Evolutionary conservation across 202 grass and related monocot species (phyloP).

Genomic region (Schoenoplectus tabernaemontani): DNA sequence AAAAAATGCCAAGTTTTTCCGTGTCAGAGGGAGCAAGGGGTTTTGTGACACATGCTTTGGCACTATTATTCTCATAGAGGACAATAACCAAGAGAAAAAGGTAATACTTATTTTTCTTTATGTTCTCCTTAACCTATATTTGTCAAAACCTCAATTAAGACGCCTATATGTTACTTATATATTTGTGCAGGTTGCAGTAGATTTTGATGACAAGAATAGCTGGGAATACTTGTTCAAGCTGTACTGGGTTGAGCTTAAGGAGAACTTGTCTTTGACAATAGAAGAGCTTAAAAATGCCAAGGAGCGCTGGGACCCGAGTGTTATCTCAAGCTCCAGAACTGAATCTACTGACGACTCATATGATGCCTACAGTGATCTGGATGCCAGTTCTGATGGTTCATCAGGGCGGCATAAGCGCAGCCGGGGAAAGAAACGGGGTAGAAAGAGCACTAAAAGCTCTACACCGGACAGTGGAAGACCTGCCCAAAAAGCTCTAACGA

Average conservation of each 20-base stretch:
- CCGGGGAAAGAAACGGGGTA: constrained; percentile 48
- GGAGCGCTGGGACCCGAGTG: constrained; percentile 47
- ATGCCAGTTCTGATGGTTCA: constrained; percentile 73
- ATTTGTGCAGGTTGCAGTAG: constrained; percentile 58
- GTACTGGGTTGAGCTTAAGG: constrained; percentile 87
- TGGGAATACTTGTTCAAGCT: constrained; percentile 99
- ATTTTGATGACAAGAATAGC: constrained; percentile 89
- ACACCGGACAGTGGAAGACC: not conserved
- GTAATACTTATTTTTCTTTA: constrained; percentile 29
- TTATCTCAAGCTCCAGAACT: constrained; percentile 38
- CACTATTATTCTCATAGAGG: constrained; percentile 87
- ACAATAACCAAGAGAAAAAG: constrained; percentile 31
- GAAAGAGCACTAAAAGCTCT: constrained; percentile 34
- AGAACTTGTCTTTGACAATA: constrained; percentile 71
- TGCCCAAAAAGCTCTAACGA: constrained; percentile 2
- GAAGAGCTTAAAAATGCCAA: constrained; percentile 84
- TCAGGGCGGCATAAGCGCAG: constrained; percentile 40
- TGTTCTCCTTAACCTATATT: not conserved
- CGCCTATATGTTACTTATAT: constrained; percentile 2
- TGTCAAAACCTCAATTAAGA: constrained; percentile 14
- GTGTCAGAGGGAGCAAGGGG: constrained; percentile 74
- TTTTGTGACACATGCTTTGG: constrained; percentile 90
- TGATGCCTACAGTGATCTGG: constrained; percentile 61
- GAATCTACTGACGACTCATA: constrained; percentile 88
- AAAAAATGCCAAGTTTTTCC: constrained; percentile 67